Conservation (phyloP, 352 stramenopile genomes). For the Peronosclerospora sorghi region DNA sequence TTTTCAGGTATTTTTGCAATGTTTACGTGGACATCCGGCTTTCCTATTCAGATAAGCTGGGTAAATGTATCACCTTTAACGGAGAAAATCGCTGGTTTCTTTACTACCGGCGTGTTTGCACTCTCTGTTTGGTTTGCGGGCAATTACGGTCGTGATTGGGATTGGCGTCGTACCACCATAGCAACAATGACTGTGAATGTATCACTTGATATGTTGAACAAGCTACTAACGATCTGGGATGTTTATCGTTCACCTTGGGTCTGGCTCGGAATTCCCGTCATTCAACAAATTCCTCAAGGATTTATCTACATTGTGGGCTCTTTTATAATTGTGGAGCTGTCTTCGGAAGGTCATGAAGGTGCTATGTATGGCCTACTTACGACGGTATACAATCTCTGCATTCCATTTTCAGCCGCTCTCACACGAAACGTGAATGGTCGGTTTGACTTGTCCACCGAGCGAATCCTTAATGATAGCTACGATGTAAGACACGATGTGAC, state of each 20-base stretch:
- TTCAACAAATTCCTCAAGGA: conserved; percentile 35
- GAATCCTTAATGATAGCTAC: conserved; percentile 41
- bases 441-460: conserved; percentile 32
- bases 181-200: conserved; percentile 27
- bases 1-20: conserved; percentile 29
- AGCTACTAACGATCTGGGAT: conserved; percentile 43
- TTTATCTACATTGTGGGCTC: conserved; percentile 47
- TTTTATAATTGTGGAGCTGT: conserved; percentile 52
- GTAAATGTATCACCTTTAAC: conserved; percentile 28
- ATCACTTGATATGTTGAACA: conserved; percentile 24
- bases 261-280: conserved; percentile 32
- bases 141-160: conserved; percentile 46
- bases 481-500: conserved; percentile 39
- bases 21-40: conserved; percentile 29
- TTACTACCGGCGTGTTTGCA: conserved; percentile 25
- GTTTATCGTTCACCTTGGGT: conserved; percentile 37
- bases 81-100: conserved; percentile 27
- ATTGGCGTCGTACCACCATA: conserved; percentile 34
- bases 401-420: conserved; percentile 31
- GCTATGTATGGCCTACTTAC: conserved; percentile 57
- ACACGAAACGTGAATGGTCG: conserved; percentile 29
- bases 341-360: conserved; percentile 43
- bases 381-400: conserved; percentile 44
- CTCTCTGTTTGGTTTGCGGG: conserved; percentile 32
- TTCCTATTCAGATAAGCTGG: conserved; percentile 37